These are phyloP conservation scores for Gardenia jasminoides DNA, from an alignment of 257 asterid species.

Conservation along the genomic window DNA sequence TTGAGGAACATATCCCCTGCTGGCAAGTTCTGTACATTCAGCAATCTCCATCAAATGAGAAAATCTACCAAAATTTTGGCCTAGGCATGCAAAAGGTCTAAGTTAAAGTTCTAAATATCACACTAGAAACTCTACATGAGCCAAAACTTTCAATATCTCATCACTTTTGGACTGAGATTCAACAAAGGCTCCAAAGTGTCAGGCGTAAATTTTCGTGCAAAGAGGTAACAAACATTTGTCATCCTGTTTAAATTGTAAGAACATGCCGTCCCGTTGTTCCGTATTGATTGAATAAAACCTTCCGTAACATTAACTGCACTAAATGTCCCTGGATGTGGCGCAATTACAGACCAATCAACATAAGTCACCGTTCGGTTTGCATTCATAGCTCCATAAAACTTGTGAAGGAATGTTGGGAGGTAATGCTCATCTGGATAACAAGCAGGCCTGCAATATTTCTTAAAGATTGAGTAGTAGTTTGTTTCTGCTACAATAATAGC, in stretches of 20 bases:
- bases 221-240: slow-evolving; percentile 59
- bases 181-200: slow-evolving; percentile 68
- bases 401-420: slow-evolving; percentile 63
- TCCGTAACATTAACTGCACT: slow-evolving; percentile 51
- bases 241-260: slow-evolving; percentile 42
- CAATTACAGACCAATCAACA: slow-evolving; percentile 79
- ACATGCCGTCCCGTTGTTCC: slow-evolving; percentile 60
- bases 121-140: slow-evolving; percentile 7
- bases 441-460: slow-evolving; percentile 65
- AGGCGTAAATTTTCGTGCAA: slow-evolving; percentile 87
- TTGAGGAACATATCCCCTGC: neutral
- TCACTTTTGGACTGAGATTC: slow-evolving; percentile 46
- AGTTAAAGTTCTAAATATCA: neutral
- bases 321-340: slow-evolving; percentile 80
- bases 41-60: slow-evolving; percentile 2
- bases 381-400: slow-evolving; percentile 59
- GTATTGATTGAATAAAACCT: slow-evolving; percentile 47
- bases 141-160: slow-evolving; percentile 56
- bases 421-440: slow-evolving; percentile 98
- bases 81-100: neutral
- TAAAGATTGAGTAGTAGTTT: slow-evolving; percentile 67
- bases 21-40: slow-evolving; percentile 12
- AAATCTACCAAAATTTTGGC: neutral
- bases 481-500: slow-evolving; percentile 61
- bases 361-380: slow-evolving; percentile 79